Evolutionary conservation across 1,284 basidiomycete genomes (phyloP), one percentile per base, ranked within the genome.

Genomic region (Apiotrichum mycotoxinovorans): DNA sequence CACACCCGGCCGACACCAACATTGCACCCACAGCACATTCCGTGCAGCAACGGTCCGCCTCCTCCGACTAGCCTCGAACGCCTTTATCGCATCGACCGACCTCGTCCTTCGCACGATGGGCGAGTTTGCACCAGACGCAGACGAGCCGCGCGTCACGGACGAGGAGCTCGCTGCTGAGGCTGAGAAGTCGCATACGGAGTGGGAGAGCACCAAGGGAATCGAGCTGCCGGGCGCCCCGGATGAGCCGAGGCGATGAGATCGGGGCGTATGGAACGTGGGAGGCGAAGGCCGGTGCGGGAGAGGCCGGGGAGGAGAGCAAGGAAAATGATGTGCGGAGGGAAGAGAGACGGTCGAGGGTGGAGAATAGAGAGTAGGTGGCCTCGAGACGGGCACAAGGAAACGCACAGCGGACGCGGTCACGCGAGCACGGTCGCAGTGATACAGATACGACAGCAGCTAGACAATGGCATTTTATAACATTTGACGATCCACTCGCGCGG

Each of bases 41-140:
- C 44, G 51, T n/a, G 67, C 74, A 85, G 88, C 89, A 46, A 93
- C 91, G 0, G 80, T 93, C 54, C 85, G 91, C 46, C 79, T 93
- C n/a, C 85, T 90, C 8, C 84, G 91, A 56, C 79, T 94, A 41
- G 84, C 87, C 0, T 81, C 88, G 44, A 94, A 93, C 66, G 85
- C 85, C 3, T 92, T 90, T 77, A 80, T 94, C 43, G 90, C 93
- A 68, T 91, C 90, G 64, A 81, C 90, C 34, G 89, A 93, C 70
- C 81, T 94, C 35, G 84, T 93, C 48, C 80, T 87, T 15, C 84
- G 87, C 37, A 92, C 89, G n/a, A 81, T 94, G 65, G 83, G 83
- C 52, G 85, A 86, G 63, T 93, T 92, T 57, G 76, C 75, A 8
- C 68, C 71, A 23, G 71, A 72, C 55, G 64, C 71, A 2, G 49